These are phyloP conservation scores for Plasmodium berghei DNA, from an alignment of 169 alveolate species.

Conservation along the genomic window DNA sequence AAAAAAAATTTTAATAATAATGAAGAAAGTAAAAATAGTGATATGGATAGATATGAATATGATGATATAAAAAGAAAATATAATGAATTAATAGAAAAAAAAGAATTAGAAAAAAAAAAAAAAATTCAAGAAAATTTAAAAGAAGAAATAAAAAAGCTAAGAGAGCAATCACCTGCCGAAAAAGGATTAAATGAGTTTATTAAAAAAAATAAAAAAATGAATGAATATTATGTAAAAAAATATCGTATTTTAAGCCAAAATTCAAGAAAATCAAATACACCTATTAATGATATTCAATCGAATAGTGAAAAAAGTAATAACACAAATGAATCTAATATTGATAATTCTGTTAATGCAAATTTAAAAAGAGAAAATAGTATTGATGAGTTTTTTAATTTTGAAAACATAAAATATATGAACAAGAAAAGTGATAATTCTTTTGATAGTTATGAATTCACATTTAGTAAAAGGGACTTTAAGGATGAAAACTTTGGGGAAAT, in stretches of 20 bases:
- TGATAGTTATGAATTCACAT: no score
- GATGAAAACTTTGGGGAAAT: no score
- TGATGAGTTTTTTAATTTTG: no score
- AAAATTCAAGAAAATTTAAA: conserved; percentile 13
- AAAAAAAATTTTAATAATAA: background rate
- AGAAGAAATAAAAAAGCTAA: conserved; percentile 47
- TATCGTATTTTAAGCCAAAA: conserved; percentile 6
- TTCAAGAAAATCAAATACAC: background rate
- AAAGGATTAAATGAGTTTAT: conserved; percentile 12
- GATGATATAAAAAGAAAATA: conserved; percentile 14
- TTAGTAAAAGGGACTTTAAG: no score
- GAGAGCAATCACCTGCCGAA: conserved; percentile 13
- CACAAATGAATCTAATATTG: no score
- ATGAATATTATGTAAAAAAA: conserved; percentile 29
- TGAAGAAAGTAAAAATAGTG: background rate
- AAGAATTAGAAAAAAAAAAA: conserved; percentile 11
- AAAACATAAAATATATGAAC: no score
- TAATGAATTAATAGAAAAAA: conserved; percentile 14
- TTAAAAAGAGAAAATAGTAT: no score
- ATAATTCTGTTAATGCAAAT: no score
- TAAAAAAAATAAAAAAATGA: conserved; percentile 27
- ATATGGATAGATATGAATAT: background rate
- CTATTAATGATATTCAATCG: background rate
- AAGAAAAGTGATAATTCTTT: no score
- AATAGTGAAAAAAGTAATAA: no score